phyloP scores from a whole-genome alignment of 2,329 filamentous ascomycete genomes.

The Ilyonectria destructans region DNA sequence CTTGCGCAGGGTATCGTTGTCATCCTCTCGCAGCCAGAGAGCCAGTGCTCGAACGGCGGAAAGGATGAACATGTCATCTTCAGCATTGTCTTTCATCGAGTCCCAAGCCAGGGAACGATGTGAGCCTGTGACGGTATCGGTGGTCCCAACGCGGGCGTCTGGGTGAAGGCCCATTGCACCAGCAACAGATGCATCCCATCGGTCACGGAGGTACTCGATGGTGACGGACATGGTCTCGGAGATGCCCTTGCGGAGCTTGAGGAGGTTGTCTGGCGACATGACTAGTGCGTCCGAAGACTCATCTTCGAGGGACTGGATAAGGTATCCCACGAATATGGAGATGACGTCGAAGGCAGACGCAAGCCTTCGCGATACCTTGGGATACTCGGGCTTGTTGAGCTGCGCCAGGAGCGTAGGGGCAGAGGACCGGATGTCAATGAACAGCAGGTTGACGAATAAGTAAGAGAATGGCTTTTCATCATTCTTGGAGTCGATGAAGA shows the following conservation, averaged over 20 bases:
- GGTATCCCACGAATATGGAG: constrained; percentile 72
- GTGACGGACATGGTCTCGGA: constrained; percentile 75
- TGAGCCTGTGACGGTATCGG: constrained; percentile 63
- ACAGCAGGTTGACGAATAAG: constrained; percentile 75
- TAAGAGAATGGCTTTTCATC: constrained; percentile 72
- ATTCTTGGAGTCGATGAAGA: constrained; percentile 67
- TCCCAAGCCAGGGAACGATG: constrained; percentile 73
- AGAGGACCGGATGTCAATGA: constrained; percentile 77
- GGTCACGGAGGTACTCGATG: constrained; percentile 77
- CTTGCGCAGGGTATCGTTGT: constrained; percentile 71
- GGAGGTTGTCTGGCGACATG: constrained; percentile 72
- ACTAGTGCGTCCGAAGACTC: constrained; percentile 58
- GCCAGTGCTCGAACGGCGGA: constrained; percentile 72
- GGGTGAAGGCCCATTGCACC: constrained; percentile 75
- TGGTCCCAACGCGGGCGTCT: constrained; percentile 64
- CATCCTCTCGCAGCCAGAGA: constrained; percentile 80
- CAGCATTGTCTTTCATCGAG: constrained; percentile 63
- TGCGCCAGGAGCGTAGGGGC: constrained; percentile 73
- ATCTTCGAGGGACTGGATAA: constrained; percentile 70
- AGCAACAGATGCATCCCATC: constrained; percentile 79
- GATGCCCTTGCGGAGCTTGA: constrained; percentile 74
- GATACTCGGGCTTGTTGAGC: constrained; percentile 71
- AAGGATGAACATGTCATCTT: constrained; percentile 72
- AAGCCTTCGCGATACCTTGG: constrained; percentile 67
- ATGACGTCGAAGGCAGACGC: constrained; percentile 76